A percentile compares a stretch with the other conserved stretches of the same genome.
Evolutionary conservation across 805 yeast genomes (phyloP).

Genomic region (Candida mattraensis): DNA sequence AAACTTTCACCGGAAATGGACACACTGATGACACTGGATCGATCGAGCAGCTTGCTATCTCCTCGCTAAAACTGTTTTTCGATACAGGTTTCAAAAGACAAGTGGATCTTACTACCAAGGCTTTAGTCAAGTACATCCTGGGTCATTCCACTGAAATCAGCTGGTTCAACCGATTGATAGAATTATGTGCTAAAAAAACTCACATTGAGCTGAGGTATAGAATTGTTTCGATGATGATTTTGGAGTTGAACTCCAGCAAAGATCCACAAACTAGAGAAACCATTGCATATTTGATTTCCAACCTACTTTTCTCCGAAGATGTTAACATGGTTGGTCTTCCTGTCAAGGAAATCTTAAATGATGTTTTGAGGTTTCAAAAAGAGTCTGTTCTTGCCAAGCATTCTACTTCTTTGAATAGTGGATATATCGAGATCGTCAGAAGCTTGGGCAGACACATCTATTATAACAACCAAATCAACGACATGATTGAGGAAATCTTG

Average conservation of each 20-base stretch:
- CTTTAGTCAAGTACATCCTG: conserved; percentile 48
- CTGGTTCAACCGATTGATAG: conserved; percentile 62
- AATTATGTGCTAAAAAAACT: conserved; percentile 69
- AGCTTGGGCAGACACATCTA: conserved; percentile 76
- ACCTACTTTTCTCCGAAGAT: conserved; percentile 63
- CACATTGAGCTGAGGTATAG: conserved; percentile 42
- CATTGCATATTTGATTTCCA: conserved; percentile 33
- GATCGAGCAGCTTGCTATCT: conserved; percentile 21
- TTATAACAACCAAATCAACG: conserved; percentile 83
- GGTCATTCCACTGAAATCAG: conserved; percentile 24
- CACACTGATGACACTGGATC: conserved; percentile 1
- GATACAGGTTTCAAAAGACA: conserved; percentile 63
- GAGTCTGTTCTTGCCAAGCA: conserved; percentile 26
- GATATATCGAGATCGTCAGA: conserved; percentile 60
- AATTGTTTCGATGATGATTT: conserved; percentile 34
- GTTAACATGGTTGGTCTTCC: conserved; percentile 87
- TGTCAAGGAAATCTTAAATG: conserved; percentile 72
- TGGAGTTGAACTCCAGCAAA: conserved; percentile 52
- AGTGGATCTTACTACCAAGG: conserved; percentile 53
- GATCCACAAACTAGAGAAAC: conserved; percentile 17
- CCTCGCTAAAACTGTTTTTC: conserved; percentile 59
- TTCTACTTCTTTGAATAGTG: conserved; percentile 34
- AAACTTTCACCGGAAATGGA: conserved; percentile 10
- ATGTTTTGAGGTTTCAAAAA: conserved; percentile 51
- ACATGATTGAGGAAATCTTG: conserved; percentile 71